Conservation (phyloP, 305 asterid species). For the Fraxinus greggii region DNA sequence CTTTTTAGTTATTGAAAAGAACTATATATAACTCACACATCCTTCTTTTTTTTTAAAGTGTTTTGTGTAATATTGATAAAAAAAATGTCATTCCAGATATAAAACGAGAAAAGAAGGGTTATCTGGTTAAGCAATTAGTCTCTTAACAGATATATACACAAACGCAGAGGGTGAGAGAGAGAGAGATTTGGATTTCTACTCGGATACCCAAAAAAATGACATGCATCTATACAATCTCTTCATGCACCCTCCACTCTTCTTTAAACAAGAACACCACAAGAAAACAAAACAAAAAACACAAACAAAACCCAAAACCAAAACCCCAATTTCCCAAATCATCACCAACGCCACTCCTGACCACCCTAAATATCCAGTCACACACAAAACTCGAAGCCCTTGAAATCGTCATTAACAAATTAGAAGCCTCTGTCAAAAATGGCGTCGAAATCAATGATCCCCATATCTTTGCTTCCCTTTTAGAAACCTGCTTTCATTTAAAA, state of each 20-base stretch:
- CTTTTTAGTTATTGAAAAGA: not conserved
- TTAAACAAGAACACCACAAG: constrained; percentile 23
- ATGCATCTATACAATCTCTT: not conserved
- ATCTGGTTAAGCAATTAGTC: not conserved
- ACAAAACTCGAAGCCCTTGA: constrained; percentile 69
- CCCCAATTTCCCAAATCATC: constrained; percentile 45
- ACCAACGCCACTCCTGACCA: constrained; percentile 54
- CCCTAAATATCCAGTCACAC: constrained; percentile 34
- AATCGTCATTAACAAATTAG: constrained; percentile 44
- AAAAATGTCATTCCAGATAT: not conserved
- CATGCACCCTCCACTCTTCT: constrained; percentile 7
- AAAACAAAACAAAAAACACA: constrained; percentile 31
- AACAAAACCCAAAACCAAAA: constrained; percentile 29
- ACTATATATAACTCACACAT: not conserved
- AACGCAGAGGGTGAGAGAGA: not conserved
- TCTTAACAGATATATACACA: not conserved
- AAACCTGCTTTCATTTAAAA: constrained; percentile 63
- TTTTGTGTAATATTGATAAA: too few relatives aligned
- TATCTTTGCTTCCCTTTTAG: constrained; percentile 77
- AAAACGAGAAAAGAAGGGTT: not conserved
- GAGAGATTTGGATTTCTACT: not conserved
- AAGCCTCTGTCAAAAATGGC: constrained; percentile 56
- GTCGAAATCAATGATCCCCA: constrained; percentile 57
- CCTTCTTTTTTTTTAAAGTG: too few relatives aligned
- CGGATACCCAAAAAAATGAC: not conserved